phyloP scores from a whole-genome alignment of 495 filamentous ascomycete genomes.

The Penicillium cosmopolitanum region DNA sequence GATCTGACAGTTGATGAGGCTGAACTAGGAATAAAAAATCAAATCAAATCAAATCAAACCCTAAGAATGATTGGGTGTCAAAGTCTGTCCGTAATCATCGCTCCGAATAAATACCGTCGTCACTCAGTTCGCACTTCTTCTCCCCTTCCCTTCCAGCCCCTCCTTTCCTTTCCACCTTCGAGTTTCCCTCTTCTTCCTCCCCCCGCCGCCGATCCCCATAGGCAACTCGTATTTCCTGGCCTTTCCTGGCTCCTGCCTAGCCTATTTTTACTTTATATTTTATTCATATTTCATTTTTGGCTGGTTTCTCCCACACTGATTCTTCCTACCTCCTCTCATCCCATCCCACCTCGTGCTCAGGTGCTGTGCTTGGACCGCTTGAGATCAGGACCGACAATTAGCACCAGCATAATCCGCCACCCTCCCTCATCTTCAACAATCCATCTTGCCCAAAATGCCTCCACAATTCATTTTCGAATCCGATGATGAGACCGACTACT shows the following conservation, averaged over 20 bases:
- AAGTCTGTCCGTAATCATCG: background rate
- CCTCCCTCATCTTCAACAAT: background rate
- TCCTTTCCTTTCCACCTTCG: constrained; percentile 1
- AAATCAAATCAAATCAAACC: too few relatives aligned
- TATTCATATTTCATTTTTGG: background rate
- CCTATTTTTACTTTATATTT: background rate
- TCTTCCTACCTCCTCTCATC: background rate
- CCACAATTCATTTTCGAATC: constrained; percentile 29
- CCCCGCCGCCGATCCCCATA: too few relatives aligned
- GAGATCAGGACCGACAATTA: background rate
- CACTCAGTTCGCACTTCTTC: background rate
- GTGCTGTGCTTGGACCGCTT: background rate
- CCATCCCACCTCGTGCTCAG: background rate
- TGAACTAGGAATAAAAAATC: background rate
- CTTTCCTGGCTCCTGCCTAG: too few relatives aligned
- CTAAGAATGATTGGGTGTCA: too few relatives aligned
- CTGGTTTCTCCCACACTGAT: constrained; percentile 5
- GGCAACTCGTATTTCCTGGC: too few relatives aligned
- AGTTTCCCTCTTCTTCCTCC: background rate
- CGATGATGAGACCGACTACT: constrained; percentile 43
- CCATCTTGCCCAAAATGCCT: constrained; percentile 25
- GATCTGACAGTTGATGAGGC: constrained; percentile 9
- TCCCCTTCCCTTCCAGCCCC: background rate
- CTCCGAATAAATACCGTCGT: background rate
- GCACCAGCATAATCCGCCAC: background rate